A percentile compares a stretch with the other conserved stretches of the same genome.
Conservation (phyloP, 208 protist genomes). For the Trypanosomatidae sp. region DNA sequence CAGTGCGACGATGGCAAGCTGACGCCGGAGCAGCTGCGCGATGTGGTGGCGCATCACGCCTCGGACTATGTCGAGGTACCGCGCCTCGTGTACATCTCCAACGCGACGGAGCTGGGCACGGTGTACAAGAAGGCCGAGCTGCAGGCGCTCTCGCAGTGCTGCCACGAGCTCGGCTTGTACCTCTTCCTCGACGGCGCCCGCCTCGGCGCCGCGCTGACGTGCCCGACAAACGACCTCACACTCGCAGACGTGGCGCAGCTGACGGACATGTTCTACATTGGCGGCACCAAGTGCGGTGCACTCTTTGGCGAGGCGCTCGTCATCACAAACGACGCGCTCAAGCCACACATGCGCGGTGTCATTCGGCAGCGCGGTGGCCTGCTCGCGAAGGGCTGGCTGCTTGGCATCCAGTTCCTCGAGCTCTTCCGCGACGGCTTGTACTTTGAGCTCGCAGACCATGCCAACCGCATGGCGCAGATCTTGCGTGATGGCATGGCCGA, state of each 20-base stretch:
- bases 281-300: constrained; percentile 22
- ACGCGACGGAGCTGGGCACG: constrained; percentile 30
- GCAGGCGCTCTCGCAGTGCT: constrained; percentile 14
- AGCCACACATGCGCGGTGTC: constrained; percentile 12
- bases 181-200: constrained; percentile 35
- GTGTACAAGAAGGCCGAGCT: constrained; percentile 30
- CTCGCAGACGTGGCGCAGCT: constrained; percentile 20
- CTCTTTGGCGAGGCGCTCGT: constrained; percentile 35
- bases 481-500: constrained; percentile 11
- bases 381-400: constrained; percentile 38
- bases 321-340: constrained; percentile 12
- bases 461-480: constrained; percentile 25
- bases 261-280: constrained; percentile 37
- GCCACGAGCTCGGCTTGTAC: constrained; percentile 10
- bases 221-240: constrained; percentile 15
- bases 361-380: constrained; percentile 38
- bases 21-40: constrained; percentile 11
- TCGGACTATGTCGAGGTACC: constrained; percentile 33
- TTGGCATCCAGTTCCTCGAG: constrained; percentile 32
- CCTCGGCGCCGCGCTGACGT: constrained; percentile 13
- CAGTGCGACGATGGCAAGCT: constrained; percentile 19
- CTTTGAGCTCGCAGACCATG: constrained; percentile 13
- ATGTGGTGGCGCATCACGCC: constrained; percentile 8
- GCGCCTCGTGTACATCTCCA: constrained; percentile 32
- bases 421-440: constrained; percentile 22